Evolutionary conservation across 805 yeast genomes (phyloP).

Genomic region (Spathaspora girioi): DNA sequence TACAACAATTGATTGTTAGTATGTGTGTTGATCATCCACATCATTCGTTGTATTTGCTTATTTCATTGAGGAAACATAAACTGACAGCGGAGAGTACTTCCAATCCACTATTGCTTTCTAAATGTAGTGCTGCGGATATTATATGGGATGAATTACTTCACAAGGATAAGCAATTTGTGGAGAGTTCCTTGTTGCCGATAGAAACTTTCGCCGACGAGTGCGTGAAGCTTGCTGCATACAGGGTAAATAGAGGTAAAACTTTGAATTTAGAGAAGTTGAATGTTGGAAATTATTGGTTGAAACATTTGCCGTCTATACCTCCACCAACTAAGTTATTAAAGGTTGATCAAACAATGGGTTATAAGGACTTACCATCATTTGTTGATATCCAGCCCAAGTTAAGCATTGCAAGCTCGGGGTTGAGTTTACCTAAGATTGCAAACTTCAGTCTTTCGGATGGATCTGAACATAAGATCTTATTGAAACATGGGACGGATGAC

Average conservation of each 20-base stretch:
- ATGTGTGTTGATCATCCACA: constrained; percentile 62
- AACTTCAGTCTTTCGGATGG: constrained; percentile 59
- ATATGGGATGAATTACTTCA: constrained; percentile 42
- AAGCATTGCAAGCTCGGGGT: constrained; percentile 72
- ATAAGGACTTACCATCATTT: constrained; percentile 47
- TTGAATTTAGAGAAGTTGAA: constrained; percentile 32
- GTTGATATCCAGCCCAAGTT: constrained; percentile 42
- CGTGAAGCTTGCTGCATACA: constrained; percentile 48
- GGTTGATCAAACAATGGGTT: constrained; percentile 41
- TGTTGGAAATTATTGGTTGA: constrained; percentile 50
- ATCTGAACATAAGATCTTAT: constrained; percentile 48
- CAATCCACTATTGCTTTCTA: constrained; percentile 41
- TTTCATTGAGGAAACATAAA: constrained; percentile 52
- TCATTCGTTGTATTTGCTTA: constrained; percentile 63
- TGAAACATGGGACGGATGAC: constrained; percentile 90
- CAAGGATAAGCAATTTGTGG: constrained; percentile 18
- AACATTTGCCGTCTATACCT: constrained; percentile 51
- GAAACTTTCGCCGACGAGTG: constrained; percentile 49
- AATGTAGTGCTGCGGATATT: constrained; percentile 44
- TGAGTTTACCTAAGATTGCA: constrained; percentile 83
- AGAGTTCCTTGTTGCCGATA: constrained; percentile 39
- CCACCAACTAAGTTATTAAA: constrained; percentile 58
- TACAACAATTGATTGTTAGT: constrained; percentile 45
- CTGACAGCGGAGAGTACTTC: constrained; percentile 21
- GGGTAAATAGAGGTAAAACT: constrained; percentile 29